Percentiles rank a stretch among this genome's conserved stretches.
Conservation (phyloP, 192 early-diverging fungal genomes). For the Podila clonocystis region DNA sequence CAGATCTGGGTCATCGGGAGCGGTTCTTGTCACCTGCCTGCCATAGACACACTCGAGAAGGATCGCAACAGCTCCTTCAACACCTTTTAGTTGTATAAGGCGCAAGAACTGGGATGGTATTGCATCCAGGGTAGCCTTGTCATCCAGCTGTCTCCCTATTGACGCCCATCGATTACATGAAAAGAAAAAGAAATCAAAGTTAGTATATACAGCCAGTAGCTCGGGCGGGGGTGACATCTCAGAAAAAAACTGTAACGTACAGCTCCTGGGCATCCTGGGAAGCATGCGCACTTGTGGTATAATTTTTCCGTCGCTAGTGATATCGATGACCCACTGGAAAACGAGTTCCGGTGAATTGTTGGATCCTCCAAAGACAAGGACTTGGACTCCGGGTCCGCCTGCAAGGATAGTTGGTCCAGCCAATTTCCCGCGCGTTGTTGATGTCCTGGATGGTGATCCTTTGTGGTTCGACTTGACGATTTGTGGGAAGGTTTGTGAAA, state of each 20-base stretch:
- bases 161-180: not conserved
- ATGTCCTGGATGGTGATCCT: not conserved
- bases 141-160: slow-evolving; percentile 40
- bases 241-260: slow-evolving; percentile 8
- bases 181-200: not conserved
- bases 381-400: slow-evolving; percentile 32
- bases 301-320: slow-evolving; percentile 17
- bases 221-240: no score
- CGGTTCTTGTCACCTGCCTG: not conserved
- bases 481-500: slow-evolving; percentile 31
- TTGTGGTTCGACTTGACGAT: slow-evolving; percentile 26
- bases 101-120: slow-evolving; percentile 42
- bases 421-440: not conserved
- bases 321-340: slow-evolving; percentile 31
- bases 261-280: slow-evolving; percentile 37
- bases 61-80: slow-evolving; percentile 24
- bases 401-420: not conserved
- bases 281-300: slow-evolving; percentile 26
- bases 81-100: slow-evolving; percentile 36
- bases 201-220: not conserved
- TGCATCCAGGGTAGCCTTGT: slow-evolving; percentile 27
- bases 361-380: slow-evolving; percentile 19
- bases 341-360: slow-evolving; percentile 38
- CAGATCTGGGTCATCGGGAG: not conserved
- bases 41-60: slow-evolving; percentile 39